phyloP scores from a whole-genome alignment of 495 filamentous ascomycete genomes.

The Aspergillus sparsus region DNA sequence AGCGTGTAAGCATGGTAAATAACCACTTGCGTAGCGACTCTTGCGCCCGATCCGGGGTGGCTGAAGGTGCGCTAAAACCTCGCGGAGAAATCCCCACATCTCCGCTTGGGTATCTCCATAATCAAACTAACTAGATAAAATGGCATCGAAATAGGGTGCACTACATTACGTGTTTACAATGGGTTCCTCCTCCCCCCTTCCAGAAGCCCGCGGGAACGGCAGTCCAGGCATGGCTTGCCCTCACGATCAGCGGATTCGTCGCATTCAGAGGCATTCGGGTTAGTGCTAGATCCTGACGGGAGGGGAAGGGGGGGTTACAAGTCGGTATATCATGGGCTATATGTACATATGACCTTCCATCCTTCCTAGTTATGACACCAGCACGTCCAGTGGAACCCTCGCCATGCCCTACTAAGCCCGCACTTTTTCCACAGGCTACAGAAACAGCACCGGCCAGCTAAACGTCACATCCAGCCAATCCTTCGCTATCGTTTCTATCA shows the following conservation, averaged over 20 bases:
- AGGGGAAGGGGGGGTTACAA: no score
- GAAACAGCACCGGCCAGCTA: conserved; percentile 50
- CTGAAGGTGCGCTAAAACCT: no score
- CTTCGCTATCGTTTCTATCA: conserved; percentile 77
- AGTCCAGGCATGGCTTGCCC: conserved; percentile 55
- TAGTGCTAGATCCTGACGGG: conserved; percentile 44
- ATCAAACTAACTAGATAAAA: neutral
- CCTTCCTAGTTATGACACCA: conserved; percentile 70
- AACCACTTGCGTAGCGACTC: no score
- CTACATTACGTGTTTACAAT: neutral
- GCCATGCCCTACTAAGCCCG: conserved; percentile 74
- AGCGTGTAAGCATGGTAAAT: no score
- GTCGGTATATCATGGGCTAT: no score
- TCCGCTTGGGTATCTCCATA: no score
- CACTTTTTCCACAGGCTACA: conserved; percentile 66
- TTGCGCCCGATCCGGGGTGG: no score
- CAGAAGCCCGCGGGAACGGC: neutral
- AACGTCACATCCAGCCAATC: conserved; percentile 54
- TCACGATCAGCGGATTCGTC: conserved; percentile 83
- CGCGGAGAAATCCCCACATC: no score
- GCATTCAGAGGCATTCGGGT: conserved; percentile 87
- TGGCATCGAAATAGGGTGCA: neutral
- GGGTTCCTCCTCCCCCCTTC: neutral
- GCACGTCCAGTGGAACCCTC: conserved; percentile 80
- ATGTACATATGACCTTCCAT: neutral